phyloP scores from a whole-genome alignment of 148 eudicot genomes.

The Silene conica region DNA sequence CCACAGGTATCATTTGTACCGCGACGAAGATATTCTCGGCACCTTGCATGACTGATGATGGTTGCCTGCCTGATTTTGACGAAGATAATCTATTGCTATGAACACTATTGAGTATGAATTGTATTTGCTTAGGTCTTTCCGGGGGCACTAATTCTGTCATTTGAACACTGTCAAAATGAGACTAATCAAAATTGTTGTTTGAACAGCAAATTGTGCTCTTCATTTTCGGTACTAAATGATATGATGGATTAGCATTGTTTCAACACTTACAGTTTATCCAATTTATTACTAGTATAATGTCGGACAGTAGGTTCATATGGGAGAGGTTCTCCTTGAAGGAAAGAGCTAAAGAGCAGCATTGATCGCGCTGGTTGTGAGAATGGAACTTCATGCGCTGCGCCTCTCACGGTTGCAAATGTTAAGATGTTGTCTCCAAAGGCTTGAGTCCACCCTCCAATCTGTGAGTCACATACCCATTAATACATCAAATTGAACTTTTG shows the following conservation, averaged over 20 bases:
- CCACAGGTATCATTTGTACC: constrained; percentile 32
- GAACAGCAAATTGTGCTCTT: not conserved
- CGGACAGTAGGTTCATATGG: too few relatives aligned
- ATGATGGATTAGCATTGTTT: not conserved
- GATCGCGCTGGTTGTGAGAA: constrained; percentile 67
- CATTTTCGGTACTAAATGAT: not conserved
- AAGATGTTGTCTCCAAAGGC: constrained; percentile 53
- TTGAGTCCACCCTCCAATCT: constrained; percentile 83
- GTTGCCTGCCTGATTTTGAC: constrained; percentile 7
- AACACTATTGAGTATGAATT: not conserved
- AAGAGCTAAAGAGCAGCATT: constrained; percentile 48
- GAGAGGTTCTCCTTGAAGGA: constrained; percentile 45
- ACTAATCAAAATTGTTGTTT: not conserved
- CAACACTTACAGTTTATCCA: not conserved
- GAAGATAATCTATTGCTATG: too few relatives aligned
- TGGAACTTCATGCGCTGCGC: constrained; percentile 75
- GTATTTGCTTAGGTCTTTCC: not conserved
- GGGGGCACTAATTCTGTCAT: not conserved
- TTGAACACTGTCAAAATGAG: not conserved
- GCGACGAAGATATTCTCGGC: constrained; percentile 38
- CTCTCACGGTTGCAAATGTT: constrained; percentile 70
- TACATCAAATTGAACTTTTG: too few relatives aligned
- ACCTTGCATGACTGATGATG: constrained; percentile 31
- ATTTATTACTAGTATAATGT: too few relatives aligned
- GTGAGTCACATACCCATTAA: constrained; percentile 10